Evolutionary conservation across 225 moss, liverwort and hornwort species (phyloP).

Genomic region (Sphagnum tenellum): DNA sequence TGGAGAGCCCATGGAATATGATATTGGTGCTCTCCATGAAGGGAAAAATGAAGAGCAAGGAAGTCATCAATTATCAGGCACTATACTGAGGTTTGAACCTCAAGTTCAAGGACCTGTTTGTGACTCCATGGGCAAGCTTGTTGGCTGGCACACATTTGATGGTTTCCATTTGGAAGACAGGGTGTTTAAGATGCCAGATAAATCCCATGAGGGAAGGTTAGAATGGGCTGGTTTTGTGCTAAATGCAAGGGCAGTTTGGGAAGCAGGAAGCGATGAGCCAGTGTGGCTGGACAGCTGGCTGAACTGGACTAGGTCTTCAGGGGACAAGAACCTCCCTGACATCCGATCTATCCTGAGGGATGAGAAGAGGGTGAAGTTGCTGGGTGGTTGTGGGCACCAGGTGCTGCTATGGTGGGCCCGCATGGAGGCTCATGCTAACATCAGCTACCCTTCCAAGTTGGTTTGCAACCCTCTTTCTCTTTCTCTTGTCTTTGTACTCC

Average conservation of each 20-base stretch:
- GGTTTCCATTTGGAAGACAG: conserved; percentile 22
- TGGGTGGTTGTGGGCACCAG: conserved; percentile 57
- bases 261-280: conserved; percentile 30
- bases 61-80: conserved; percentile 6
- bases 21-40: conserved; percentile 11
- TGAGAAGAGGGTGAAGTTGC: conserved; percentile 53
- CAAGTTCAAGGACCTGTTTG: conserved; percentile 76
- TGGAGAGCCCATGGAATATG: conserved; percentile 20
- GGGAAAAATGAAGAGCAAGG: conserved; percentile 11
- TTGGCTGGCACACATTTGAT: conserved; percentile 63
- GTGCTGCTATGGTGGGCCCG: conserved; percentile 81
- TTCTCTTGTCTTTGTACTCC: neutral
- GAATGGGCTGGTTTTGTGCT: conserved; percentile 91
- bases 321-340: conserved; percentile 20
- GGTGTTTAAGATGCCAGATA: neutral
- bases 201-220: conserved; percentile 16
- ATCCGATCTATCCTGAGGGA: conserved; percentile 49
- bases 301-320: conserved; percentile 37
- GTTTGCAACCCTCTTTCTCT: conserved; percentile 1
- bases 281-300: conserved; percentile 66
- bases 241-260: conserved; percentile 63
- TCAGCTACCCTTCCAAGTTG: conserved; percentile 74
- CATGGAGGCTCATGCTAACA: conserved; percentile 71
- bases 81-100: neutral
- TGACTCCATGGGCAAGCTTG: conserved; percentile 38